These are phyloP conservation scores for sorghum (Sorghum bicolor) DNA, from an alignment of 176 grass and related monocot species.

Conservation along the genomic window Sorghum_bicolor_NCBIv3 NC_012872.2:66115501-66116000, in stretches of 20 bases:
- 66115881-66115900: slow-evolving; percentile 88
- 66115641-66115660: slow-evolving; percentile 50
- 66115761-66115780: background rate
- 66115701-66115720: slow-evolving; percentile 79
- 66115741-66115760: slow-evolving; percentile 56
- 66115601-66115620: background rate
- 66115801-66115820: background rate
- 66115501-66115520: slow-evolving; percentile 98
- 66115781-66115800: background rate
- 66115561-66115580: slow-evolving; percentile 16
- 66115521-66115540: slow-evolving; percentile 86
- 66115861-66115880: slow-evolving; percentile 85
- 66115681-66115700: slow-evolving; percentile 98
- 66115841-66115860: slow-evolving; percentile 98
- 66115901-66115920: slow-evolving; percentile 78
- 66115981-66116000: slow-evolving; percentile 73
- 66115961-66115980: slow-evolving; percentile 39
- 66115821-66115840: slow-evolving; percentile 37
- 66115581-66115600: background rate
- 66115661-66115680: slow-evolving; percentile 81
- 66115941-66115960: slow-evolving; percentile 64
- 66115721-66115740: slow-evolving; percentile 99
- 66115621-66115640: slow-evolving; percentile 31
- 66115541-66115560: slow-evolving; percentile 27
- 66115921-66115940: slow-evolving; percentile 55